Conservation (phyloP, 2,329 filamentous ascomycete species). For the Penicillium hordei region DNA sequence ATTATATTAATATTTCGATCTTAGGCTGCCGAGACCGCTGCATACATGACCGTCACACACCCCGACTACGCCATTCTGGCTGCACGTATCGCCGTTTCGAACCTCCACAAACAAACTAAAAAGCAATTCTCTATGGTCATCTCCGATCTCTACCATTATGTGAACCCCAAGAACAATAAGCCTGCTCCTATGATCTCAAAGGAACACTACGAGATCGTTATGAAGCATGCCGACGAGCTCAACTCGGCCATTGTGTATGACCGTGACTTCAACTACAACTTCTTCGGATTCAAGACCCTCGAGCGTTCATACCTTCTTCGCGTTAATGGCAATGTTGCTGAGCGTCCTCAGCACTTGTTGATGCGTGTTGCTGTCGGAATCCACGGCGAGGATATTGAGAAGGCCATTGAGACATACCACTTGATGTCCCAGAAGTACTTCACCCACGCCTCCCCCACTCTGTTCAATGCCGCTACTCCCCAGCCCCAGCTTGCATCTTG, state of each 20-base stretch:
- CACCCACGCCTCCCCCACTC: slow-evolving; percentile 94
- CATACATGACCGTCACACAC: slow-evolving; percentile 99
- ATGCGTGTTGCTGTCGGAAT: slow-evolving; percentile 99
- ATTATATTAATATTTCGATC: slow-evolving; percentile 24
- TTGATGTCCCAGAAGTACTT: slow-evolving; percentile 99
- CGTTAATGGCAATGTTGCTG: slow-evolving; percentile 91
- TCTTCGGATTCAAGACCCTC: slow-evolving; percentile 99
- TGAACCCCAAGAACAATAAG: slow-evolving; percentile 87
- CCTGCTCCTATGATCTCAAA: slow-evolving; percentile 92
- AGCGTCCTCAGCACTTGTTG: slow-evolving; percentile 98
- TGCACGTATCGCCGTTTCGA: slow-evolving; percentile 96
- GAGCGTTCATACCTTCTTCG: slow-evolving; percentile 97
- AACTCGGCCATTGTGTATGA: slow-evolving; percentile 99
- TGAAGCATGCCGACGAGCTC: slow-evolving; percentile 94
- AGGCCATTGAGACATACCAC: slow-evolving; percentile 95
- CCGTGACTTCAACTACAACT: slow-evolving; percentile 99
- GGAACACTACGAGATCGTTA: slow-evolving; percentile 85
- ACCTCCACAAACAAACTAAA: slow-evolving; percentile 99
- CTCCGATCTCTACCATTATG: slow-evolving; percentile 88
- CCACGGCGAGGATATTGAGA: slow-evolving; percentile 91
- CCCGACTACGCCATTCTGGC: slow-evolving; percentile 98
- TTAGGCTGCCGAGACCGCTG: slow-evolving; percentile 95
- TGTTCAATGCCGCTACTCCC: slow-evolving; percentile 97
- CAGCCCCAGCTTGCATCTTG: slow-evolving; percentile 94
- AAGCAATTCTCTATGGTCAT: slow-evolving; percentile 99